Conservation (phyloP, 2,329 filamentous ascomycete species). For the Metarhizium brunneum region DNA sequence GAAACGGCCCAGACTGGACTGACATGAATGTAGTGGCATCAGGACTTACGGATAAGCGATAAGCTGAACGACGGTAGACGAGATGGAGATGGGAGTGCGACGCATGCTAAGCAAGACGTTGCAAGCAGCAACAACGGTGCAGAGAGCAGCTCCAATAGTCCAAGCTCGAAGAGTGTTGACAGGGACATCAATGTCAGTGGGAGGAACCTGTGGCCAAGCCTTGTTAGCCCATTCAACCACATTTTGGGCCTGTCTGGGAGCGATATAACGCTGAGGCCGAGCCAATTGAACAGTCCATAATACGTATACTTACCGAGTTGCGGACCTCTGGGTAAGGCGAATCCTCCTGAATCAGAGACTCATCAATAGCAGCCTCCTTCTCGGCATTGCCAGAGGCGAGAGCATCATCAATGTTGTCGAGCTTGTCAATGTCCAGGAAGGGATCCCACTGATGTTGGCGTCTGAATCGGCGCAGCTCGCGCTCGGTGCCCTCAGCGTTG, state of each 20-base stretch:
- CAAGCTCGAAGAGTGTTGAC: slow-evolving; percentile 52
- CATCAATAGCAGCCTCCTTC: slow-evolving; percentile 35
- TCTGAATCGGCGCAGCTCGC: slow-evolving; percentile 32
- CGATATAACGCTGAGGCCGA: background rate
- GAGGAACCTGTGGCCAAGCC: slow-evolving; percentile 13
- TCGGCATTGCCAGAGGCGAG: slow-evolving; percentile 33
- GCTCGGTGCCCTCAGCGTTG: slow-evolving; percentile 11
- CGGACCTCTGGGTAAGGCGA: slow-evolving; percentile 27
- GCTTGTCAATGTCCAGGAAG: slow-evolving; percentile 43
- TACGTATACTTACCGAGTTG: slow-evolving; percentile 10
- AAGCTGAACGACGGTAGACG: slow-evolving; percentile 45
- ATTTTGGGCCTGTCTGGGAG: background rate
- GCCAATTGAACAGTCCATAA: background rate
- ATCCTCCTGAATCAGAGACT: slow-evolving; percentile 40
- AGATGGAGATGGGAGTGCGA: slow-evolving; percentile 40
- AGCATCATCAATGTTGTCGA: slow-evolving; percentile 41
- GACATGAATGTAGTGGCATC: background rate
- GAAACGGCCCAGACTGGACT: background rate
- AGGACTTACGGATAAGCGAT: slow-evolving; percentile 36
- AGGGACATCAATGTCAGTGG: slow-evolving; percentile 43
- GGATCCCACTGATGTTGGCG: slow-evolving; percentile 47
- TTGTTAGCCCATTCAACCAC: background rate
- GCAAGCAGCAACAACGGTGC: slow-evolving; percentile 46
- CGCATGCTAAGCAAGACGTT: slow-evolving; percentile 45
- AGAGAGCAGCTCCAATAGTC: slow-evolving; percentile 46